phyloP scores from a whole-genome alignment of 371 early-diverging fungal genomes.

The Parasitella parasitica region DNA sequence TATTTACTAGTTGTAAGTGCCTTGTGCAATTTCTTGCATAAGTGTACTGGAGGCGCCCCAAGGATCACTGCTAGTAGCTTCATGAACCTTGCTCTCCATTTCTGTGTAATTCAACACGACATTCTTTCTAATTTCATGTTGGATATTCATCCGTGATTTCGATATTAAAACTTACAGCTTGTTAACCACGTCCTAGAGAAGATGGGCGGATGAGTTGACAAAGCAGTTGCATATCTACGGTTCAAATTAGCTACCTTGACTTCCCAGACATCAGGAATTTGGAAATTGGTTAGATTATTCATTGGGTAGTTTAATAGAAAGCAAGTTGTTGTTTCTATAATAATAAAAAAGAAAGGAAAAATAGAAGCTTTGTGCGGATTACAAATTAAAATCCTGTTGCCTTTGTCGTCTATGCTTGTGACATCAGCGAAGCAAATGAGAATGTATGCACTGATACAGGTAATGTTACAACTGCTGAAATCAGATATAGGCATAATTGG shows the following conservation, averaged over 20 bases:
- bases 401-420: not conserved
- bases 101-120: constrained; percentile 84
- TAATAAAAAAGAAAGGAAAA: not conserved
- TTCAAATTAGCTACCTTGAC: constrained; percentile 37
- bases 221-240: no score
- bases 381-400: not conserved
- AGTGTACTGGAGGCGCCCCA: constrained; percentile 94
- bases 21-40: constrained; percentile 89
- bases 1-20: constrained; percentile 73
- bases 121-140: constrained; percentile 50
- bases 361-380: not conserved
- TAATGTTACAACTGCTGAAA: no score
- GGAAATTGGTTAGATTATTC: constrained; percentile 44
- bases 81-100: constrained; percentile 85
- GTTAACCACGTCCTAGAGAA: constrained; percentile 59
- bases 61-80: constrained; percentile 82
- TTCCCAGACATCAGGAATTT: constrained; percentile 58
- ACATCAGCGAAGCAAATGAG: not conserved
- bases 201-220: not conserved
- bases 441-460: no score
- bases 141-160: not conserved
- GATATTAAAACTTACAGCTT: constrained; percentile 52
- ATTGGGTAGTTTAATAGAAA: constrained; percentile 6
- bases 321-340: not conserved
- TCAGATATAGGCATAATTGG: no score